Base-by-base conservation (phyloP, 192 early-diverging fungal genomes). In the Coemansia sp. region DNA sequence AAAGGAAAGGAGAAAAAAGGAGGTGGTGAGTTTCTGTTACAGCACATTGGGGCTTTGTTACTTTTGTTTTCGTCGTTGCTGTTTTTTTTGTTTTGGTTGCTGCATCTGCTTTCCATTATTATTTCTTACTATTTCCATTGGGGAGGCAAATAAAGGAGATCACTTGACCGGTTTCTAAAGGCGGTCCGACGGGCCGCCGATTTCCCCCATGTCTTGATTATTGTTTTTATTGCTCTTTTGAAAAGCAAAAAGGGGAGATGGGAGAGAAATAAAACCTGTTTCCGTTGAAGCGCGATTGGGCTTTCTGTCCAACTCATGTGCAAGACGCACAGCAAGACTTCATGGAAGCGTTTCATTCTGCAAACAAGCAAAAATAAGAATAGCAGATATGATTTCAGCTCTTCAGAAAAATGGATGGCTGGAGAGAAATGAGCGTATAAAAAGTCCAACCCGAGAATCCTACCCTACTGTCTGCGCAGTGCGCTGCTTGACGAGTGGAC, bases 401-500 rank as follows among this genome's bases (percentile, higher is more conserved):
- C 1, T 2, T 32, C 32, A 32, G 32, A 32, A 32, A 26, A 32
- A 32, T 32, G 32, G 32, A 1, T 32, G 32, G 32, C 1, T 2
- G 32, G 32, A 32, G 32, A 1, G 32, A 32, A 32, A 37, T 37
- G 55, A 57, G 55, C 22, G 26, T 11, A 40, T 26, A 63, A 63
- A 63, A 63, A 63, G 7, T 46, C 19, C 62, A 46, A 48, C 47
- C 26, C 15, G 21, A 21, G 36, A 55, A 55, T 16, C 7, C n/a
- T 21, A 41, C 10, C 46, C 22, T 54, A 43, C 32, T 65, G 66
- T 51, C 57, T 65, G 61, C 74, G 72, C 49, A 77, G 61, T 4
- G 65, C 61, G 40, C 61, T 66, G 68, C 71, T 80, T 12, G 74
- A 83, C 32, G 84, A 68, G 60, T 90, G 89, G 5, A 92, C 88